A percentile compares a stretch with the other conserved stretches of the same genome.
Evolutionary conservation across 2,329 filamentous ascomycete genomes (phyloP).

Genomic region (Aureobasidium sp.): DNA sequence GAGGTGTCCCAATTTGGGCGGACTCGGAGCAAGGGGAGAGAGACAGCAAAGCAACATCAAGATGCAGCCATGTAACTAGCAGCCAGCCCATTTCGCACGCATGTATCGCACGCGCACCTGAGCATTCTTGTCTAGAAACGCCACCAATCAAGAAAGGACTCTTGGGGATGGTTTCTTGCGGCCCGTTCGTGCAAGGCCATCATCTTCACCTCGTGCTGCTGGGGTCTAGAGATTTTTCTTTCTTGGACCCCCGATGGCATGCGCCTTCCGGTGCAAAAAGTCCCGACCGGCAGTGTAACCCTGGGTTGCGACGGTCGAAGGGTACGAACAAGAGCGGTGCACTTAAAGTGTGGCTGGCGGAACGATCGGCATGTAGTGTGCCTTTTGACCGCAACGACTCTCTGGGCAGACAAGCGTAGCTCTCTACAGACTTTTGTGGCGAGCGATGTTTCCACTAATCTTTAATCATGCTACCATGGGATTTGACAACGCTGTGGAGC

Average conservation of each 20-base stretch:
- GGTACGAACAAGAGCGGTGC: neutral
- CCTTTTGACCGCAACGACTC: conserved; percentile 9
- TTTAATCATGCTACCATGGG: conserved; percentile 5
- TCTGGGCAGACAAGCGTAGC: conserved; percentile 4
- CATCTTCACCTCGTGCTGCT: neutral
- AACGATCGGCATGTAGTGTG: conserved; percentile 10
- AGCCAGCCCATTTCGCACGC: neutral
- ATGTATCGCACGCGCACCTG: conserved; percentile 8
- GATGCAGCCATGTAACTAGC: neutral
- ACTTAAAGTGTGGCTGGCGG: conserved; percentile 11
- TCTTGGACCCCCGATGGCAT: neutral
- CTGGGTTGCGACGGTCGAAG: neutral
- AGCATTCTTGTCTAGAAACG: neutral
- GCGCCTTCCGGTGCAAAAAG: neutral
- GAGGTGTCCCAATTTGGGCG: neutral
- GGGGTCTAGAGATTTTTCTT: neutral
- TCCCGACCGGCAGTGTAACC: conserved; percentile 11
- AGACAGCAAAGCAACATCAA: neutral
- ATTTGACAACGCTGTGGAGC: neutral
- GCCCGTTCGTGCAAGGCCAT: neutral
- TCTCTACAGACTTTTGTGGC: neutral
- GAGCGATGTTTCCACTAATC: conserved; percentile 7
- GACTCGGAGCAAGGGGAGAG: neutral
- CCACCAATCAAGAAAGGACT: neutral
- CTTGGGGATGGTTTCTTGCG: neutral